These are phyloP conservation scores for Claviceps purpurea DNA, from an alignment of 2,329 filamentous ascomycete genomes.

Conservation along the genomic window DNA sequence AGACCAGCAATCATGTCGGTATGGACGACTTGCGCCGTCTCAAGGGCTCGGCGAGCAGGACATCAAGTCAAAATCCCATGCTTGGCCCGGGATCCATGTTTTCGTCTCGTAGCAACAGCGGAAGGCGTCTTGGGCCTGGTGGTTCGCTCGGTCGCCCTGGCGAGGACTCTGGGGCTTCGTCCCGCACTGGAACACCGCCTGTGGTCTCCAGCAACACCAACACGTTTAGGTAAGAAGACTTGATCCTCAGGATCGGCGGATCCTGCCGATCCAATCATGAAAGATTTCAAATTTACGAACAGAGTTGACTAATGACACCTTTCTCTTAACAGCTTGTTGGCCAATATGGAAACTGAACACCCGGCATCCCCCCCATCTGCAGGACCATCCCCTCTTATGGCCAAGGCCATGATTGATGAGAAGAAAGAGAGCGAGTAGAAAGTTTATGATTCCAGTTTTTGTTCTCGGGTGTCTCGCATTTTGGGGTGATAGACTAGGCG, in stretches of 20 bases:
- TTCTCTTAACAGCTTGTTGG: constrained; percentile 33
- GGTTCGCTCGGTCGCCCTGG: constrained; percentile 58
- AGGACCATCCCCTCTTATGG: constrained; percentile 50
- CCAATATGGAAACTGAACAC: constrained; percentile 48
- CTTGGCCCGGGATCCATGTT: constrained; percentile 82
- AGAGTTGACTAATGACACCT: neutral
- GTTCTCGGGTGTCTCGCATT: constrained; percentile 29
- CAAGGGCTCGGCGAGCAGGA: constrained; percentile 46
- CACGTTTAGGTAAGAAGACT: constrained; percentile 75
- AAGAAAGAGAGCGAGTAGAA: constrained; percentile 39
- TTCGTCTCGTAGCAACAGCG: constrained; percentile 80
- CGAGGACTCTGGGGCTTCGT: constrained; percentile 79
- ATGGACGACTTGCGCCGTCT: constrained; percentile 86
- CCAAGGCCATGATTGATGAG: constrained; percentile 47
- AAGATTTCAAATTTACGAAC: no score
- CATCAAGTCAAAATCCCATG: constrained; percentile 48
- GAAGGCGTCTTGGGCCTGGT: constrained; percentile 65
- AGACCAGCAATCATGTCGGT: constrained; percentile 72
- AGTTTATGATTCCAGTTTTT: constrained; percentile 15
- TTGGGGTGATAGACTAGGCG: constrained; percentile 37
- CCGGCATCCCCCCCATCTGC: constrained; percentile 58
- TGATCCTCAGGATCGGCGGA: neutral
- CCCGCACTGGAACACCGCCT: constrained; percentile 73
- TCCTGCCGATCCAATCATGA: no score
- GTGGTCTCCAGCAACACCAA: constrained; percentile 54